phyloP scores from a whole-genome alignment of 1,284 basidiomycete genomes.

The Jaminaea rosea region DNA sequence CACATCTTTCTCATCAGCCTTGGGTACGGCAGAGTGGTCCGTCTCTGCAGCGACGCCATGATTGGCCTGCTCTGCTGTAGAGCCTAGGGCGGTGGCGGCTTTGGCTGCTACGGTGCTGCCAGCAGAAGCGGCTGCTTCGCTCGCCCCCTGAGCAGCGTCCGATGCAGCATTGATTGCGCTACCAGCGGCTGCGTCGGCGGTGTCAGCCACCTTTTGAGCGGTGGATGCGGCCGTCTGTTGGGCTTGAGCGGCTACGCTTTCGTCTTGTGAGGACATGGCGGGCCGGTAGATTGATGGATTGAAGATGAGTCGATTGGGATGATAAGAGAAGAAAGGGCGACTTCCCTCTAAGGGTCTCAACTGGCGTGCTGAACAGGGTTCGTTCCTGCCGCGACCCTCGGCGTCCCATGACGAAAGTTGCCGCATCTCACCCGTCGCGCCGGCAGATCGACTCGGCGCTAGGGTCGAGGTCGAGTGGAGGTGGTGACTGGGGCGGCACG shows the following conservation, averaged over 20 bases:
- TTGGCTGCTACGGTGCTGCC: not conserved
- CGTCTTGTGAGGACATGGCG: not conserved
- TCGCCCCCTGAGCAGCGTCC: not conserved
- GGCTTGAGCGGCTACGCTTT: not conserved
- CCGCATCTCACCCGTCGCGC: too few relatives aligned
- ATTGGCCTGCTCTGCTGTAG: not conserved
- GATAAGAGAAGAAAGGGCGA: too few relatives aligned
- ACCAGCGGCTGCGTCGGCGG: not conserved
- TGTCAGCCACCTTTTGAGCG: not conserved
- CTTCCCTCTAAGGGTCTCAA: too few relatives aligned
- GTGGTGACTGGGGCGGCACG: too few relatives aligned
- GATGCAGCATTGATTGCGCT: not conserved
- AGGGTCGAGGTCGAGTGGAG: too few relatives aligned
- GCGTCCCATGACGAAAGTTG: too few relatives aligned
- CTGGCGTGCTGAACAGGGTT: too few relatives aligned
- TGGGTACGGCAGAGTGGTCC: not conserved
- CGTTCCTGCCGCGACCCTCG: too few relatives aligned
- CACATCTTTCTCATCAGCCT: constrained; percentile 3
- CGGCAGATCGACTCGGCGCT: too few relatives aligned
- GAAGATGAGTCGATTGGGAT: not conserved
- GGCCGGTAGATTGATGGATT: not conserved
- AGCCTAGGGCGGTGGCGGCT: not conserved
- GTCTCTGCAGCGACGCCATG: too few relatives aligned
- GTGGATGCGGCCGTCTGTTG: not conserved
- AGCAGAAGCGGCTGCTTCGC: not conserved